A percentile compares a stretch with the other conserved stretches of the same genome.
Conservation (phyloP, 768 basidiomycete genomes). For the Mycena vulgaris region DNA sequence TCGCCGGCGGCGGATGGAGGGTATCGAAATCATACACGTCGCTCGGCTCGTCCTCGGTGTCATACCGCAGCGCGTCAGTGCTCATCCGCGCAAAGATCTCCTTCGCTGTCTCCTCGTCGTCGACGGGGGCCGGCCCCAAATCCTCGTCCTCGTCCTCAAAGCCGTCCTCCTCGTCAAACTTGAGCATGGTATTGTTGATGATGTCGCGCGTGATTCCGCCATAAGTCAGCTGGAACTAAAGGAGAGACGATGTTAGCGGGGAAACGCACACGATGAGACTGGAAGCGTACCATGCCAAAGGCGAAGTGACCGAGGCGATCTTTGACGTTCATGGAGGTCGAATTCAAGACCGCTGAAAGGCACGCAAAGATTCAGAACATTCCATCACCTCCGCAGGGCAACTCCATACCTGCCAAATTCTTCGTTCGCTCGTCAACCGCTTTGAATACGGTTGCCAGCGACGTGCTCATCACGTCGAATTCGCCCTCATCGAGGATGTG, state of each 20-base stretch:
- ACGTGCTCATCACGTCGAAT: conserved; percentile 28
- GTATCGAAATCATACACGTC: conserved; percentile 27
- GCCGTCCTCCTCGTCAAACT: conserved; percentile 27
- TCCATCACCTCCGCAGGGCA: background rate
- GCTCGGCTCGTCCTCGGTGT: conserved; percentile 14
- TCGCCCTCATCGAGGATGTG: conserved; percentile 21
- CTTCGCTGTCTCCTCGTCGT: conserved; percentile 29
- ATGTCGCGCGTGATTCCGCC: conserved; percentile 15
- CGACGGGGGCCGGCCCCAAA: conserved; percentile 22
- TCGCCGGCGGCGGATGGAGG: conserved; percentile 9
- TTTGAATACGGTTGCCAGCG: conserved; percentile 23
- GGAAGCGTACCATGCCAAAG: conserved; percentile 35
- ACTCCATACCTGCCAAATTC: conserved; percentile 23
- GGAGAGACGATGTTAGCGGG: background rate
- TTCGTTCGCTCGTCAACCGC: conserved; percentile 32
- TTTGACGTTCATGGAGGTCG: conserved; percentile 7
- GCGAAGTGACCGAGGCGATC: conserved; percentile 27
- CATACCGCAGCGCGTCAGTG: conserved; percentile 1
- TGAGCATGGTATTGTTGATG: conserved; percentile 18
- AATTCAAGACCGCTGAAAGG: conserved; percentile 19
- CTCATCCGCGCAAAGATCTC: conserved; percentile 9
- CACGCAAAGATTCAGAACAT: background rate
- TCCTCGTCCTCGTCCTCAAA: conserved; percentile 22
- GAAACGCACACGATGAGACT: background rate
- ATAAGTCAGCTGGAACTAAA: conserved; percentile 21